Percentiles rank a stretch among this genome's conserved stretches.
Evolutionary conservation across 352 stramenopile genomes (phyloP).

Genomic region (Phytophthora foliorum): DNA sequence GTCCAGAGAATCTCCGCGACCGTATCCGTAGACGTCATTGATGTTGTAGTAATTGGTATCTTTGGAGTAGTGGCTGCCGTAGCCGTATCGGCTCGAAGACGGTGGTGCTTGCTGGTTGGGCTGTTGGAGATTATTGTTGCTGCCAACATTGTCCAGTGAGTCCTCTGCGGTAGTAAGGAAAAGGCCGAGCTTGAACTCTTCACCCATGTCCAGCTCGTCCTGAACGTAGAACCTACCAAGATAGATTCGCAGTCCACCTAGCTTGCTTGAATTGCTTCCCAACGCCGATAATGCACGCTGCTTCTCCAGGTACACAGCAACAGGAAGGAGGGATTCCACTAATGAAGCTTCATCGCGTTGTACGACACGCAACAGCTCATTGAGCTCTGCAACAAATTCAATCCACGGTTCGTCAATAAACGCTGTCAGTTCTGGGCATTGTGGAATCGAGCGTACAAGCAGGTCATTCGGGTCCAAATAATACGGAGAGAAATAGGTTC

Average conservation of each 20-base stretch:
- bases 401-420: conserved; percentile 91
- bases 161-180: conserved; percentile 66
- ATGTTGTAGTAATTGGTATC: conserved; percentile 47
- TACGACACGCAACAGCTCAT: conserved; percentile 78
- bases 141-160: conserved; percentile 36
- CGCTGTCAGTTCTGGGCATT: conserved; percentile 81
- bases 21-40: conserved; percentile 53
- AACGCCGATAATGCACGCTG: conserved; percentile 49
- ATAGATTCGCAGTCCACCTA: conserved; percentile 78
- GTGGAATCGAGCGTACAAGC: conserved; percentile 79
- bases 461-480: conserved; percentile 87
- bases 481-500: conserved; percentile 83
- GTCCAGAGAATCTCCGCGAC: conserved; percentile 48
- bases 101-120: conserved; percentile 22
- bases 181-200: conserved; percentile 84
- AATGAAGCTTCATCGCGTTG: conserved; percentile 61
- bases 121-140: conserved; percentile 35
- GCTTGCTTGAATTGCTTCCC: conserved; percentile 49
- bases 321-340: conserved; percentile 69
- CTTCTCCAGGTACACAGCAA: conserved; percentile 72
- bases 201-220: conserved; percentile 68
- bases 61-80: conserved; percentile 37
- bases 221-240: conserved; percentile 81
- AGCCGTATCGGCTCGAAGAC: conserved; percentile 32
- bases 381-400: conserved; percentile 86